phyloP scores from a whole-genome alignment of 352 stramenopile genomes.

The Phytopythium litorale region DNA sequence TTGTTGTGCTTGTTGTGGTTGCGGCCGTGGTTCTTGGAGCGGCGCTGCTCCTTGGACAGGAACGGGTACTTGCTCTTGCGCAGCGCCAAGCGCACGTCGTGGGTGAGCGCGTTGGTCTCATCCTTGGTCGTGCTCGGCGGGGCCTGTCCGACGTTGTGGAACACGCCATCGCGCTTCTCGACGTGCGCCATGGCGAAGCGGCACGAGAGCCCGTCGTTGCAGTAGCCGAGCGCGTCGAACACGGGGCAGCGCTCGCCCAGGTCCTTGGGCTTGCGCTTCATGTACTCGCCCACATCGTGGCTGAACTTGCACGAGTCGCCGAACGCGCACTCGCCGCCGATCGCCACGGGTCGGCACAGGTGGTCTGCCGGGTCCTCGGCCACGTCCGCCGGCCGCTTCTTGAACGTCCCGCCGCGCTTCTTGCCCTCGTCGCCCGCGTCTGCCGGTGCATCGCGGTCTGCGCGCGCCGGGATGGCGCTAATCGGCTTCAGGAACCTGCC shows the following conservation, averaged over 20 bases:
- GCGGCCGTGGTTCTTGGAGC: constrained; percentile 49
- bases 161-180: constrained; percentile 42
- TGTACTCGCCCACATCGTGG: constrained; percentile 79
- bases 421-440: constrained; percentile 22
- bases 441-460: not conserved
- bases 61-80: constrained; percentile 94
- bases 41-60: constrained; percentile 56
- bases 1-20: constrained; percentile 23
- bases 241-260: constrained; percentile 72
- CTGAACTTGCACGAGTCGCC: constrained; percentile 84
- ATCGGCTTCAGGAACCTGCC: constrained; percentile 66
- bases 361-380: constrained; percentile 55
- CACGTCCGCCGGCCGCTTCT: constrained; percentile 77
- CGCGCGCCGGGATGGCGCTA: constrained; percentile 14
- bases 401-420: constrained; percentile 64
- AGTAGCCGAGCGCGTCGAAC: constrained; percentile 85
- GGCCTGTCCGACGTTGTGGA: constrained; percentile 40
- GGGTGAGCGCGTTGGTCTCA: constrained; percentile 85
- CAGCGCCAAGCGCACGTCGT: constrained; percentile 76
- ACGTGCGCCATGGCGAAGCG: constrained; percentile 88
- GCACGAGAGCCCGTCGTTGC: constrained; percentile 91
- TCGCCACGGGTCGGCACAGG: constrained; percentile 66
- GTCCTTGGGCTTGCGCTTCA: constrained; percentile 85
- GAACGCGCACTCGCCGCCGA: constrained; percentile 59
- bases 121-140: constrained; percentile 26